phyloP scores from a whole-genome alignment of 2,329 filamentous ascomycete genomes.

The Cladosporium colombiae region DNA sequence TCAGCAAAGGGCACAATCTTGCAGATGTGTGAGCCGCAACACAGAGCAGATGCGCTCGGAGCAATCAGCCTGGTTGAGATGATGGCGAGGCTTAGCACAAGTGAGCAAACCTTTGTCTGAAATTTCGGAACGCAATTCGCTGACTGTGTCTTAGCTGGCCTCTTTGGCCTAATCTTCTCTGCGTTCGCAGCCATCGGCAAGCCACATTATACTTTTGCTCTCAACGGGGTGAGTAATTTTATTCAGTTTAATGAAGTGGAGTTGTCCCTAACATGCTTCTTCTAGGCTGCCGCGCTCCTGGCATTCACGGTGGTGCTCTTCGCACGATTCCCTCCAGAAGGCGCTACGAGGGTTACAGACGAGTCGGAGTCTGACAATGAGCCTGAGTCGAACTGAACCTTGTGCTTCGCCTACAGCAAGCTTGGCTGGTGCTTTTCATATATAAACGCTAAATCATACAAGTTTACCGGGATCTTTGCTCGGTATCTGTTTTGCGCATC shows the following conservation, averaged over 20 bases:
- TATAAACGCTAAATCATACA: background rate
- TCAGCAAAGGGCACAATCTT: conserved; percentile 74
- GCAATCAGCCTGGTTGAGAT: conserved; percentile 72
- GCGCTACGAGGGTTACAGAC: conserved; percentile 31
- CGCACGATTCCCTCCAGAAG: conserved; percentile 48
- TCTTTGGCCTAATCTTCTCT: conserved; percentile 69
- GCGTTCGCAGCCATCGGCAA: conserved; percentile 61
- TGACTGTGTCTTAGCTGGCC: conserved; percentile 42
- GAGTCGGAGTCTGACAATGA: background rate
- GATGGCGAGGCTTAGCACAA: conserved; percentile 62
- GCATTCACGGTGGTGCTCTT: conserved; percentile 50
- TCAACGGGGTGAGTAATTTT: conserved; percentile 53
- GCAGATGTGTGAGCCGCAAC: conserved; percentile 64
- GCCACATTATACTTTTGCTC: conserved; percentile 65
- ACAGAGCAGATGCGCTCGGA: conserved; percentile 66
- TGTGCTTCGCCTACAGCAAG: background rate
- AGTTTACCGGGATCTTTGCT: background rate
- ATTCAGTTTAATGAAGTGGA: background rate
- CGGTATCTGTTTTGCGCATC: background rate
- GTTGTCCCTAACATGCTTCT: background rate
- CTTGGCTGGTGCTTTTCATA: background rate
- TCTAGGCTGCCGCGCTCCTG: conserved; percentile 53
- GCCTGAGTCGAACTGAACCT: background rate
- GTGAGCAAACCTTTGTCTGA: conserved; percentile 21
- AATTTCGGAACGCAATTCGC: background rate